These are phyloP conservation scores for Acanthamoeba triangularis DNA, from an alignment of 208 protist species.

Conservation along the genomic window DNA sequence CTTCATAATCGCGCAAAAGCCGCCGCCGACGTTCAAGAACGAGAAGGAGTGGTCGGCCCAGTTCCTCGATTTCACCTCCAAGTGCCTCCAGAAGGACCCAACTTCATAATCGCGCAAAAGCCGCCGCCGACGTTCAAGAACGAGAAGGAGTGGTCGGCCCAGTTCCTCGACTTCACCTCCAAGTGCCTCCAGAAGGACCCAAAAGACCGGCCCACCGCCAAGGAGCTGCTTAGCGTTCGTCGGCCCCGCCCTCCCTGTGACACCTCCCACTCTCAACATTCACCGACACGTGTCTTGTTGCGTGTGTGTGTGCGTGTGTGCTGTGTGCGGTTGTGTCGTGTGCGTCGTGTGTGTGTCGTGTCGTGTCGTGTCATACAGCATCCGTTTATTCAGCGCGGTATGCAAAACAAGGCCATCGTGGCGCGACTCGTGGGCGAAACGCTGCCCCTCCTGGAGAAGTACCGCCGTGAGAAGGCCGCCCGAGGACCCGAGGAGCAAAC, in stretches of 20 bases:
- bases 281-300: too few species aligned
- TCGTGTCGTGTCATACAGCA: neutral
- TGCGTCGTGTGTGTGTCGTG: neutral
- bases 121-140: constrained; percentile 88
- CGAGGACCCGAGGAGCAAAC: constrained; percentile 62
- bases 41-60: constrained; percentile 82
- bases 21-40: constrained; percentile 88
- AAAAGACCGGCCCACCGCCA: constrained; percentile 85
- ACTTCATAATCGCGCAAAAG: constrained; percentile 91
- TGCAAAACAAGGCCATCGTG: constrained; percentile 8
- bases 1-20: constrained; percentile 90
- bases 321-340: too few species aligned
- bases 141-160: constrained; percentile 80
- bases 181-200: constrained; percentile 91
- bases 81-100: constrained; percentile 91
- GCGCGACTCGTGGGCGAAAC: constrained; percentile 17
- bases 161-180: constrained; percentile 91
- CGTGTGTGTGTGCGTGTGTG: too few species aligned
- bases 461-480: constrained; percentile 63
- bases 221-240: constrained; percentile 85
- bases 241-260: neutral
- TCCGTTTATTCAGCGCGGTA: constrained; percentile 53
- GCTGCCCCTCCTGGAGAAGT: constrained; percentile 48
- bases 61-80: constrained; percentile 91
- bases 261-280: neutral